Conservation (phyloP, 495 filamentous ascomycete genomes). For the Saxophila tyrrhenica region DNA sequence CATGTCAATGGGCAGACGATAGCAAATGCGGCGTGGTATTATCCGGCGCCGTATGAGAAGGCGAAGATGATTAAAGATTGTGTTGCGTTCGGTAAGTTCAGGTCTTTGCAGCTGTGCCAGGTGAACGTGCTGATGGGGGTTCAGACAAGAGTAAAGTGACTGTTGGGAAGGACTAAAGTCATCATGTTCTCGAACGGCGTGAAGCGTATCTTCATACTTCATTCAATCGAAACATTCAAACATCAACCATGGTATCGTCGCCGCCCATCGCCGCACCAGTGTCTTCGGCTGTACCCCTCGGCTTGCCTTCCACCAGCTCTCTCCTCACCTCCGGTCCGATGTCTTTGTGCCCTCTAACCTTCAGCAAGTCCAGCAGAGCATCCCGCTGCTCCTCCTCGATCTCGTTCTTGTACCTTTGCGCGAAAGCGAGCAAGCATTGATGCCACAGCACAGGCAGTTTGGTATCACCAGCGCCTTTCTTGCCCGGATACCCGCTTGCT, state of each 20-base stretch:
- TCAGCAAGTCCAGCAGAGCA: constrained; percentile 76
- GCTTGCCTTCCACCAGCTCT: constrained; percentile 80
- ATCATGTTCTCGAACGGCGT: background rate
- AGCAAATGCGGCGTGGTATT: constrained; percentile 59
- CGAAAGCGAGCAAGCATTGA: constrained; percentile 78
- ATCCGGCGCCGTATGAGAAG: constrained; percentile 46
- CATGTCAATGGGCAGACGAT: constrained; percentile 34
- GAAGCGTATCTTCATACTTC: background rate
- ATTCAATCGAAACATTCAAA: background rate
- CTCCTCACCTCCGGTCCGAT: constrained; percentile 88
- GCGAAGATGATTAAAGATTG: constrained; percentile 48
- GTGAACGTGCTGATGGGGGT: background rate
- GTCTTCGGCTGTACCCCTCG: constrained; percentile 64
- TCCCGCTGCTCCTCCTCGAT: constrained; percentile 90
- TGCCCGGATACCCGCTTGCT: constrained; percentile 24
- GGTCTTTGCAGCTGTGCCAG: background rate
- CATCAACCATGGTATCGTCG: constrained; percentile 72
- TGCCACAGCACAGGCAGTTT: constrained; percentile 80
- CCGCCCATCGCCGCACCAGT: constrained; percentile 46
- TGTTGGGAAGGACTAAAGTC: background rate
- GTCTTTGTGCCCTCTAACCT: constrained; percentile 72
- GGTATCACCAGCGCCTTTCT: constrained; percentile 31
- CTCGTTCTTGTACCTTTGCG: constrained; percentile 85
- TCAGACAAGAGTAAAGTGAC: background rate
- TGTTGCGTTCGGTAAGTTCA: constrained; percentile 54